Evolutionary conservation across 352 stramenopile species (phyloP), one percentile per base, ranked within the genome.

Genomic region (Globisporangium uncinulatum): DNA sequence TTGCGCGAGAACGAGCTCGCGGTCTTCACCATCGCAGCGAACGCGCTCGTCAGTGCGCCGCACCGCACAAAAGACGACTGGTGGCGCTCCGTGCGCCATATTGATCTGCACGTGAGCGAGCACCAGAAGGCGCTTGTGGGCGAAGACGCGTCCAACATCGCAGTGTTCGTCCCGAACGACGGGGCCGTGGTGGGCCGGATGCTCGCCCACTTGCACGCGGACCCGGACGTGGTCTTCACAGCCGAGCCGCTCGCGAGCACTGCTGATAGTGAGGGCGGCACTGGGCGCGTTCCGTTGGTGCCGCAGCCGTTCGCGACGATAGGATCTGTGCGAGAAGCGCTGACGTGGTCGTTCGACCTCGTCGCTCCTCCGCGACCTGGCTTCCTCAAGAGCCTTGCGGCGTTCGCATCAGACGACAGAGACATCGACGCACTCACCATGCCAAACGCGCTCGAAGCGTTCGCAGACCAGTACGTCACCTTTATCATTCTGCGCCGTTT

Each of bases 341-440:
- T 94, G 19, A 86, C 62, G 29, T 94, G 85, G 85, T 77, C 65
- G n/a, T 79, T 94, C 11, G 85, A 94, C 49, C 56, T 94, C 20
- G 57, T 74, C 11, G 83, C 83, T 15, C 80, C 81, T 1, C 83
- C 81, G 17, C 73, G 76, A 0, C 59, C 81, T 0, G 74, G 69
- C 10, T 87, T 92, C 55, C 55, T 94, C 10, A 76, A 74, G 9
- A 70, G 63, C 17, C 63, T 94, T 17, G 71, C 80, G 6, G 76
- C 77, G 4, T 90, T 82, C 50, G 74, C 81, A n/a, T 76, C 62
- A 0, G 69, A 88, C 43, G 62, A 77, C n/a, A 61, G 66, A 15
- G 79, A 92, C 14, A 36, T 83, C 45, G 56, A 66, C 48, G 65
- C 62, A 31, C 65, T 92, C 29, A 69, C 72, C 47, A 67, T 63